Evolutionary conservation across 1,284 basidiomycete species (phyloP).

Genomic region (Trametes versicolor): DNA sequence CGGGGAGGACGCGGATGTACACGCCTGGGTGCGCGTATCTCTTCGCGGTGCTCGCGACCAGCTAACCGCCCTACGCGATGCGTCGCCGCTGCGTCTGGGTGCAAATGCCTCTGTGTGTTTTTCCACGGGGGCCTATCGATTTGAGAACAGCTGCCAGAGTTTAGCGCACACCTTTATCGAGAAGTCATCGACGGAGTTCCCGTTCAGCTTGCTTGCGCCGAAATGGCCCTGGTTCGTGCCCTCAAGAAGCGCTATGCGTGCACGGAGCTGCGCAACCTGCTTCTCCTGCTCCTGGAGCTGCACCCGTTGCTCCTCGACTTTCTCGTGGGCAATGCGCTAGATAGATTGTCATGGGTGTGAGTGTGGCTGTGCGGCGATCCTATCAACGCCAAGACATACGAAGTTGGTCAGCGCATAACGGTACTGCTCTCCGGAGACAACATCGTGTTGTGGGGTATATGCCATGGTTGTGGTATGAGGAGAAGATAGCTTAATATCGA

Average conservation of each 20-base stretch:
- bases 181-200: slow-evolving; percentile 81
- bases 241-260: slow-evolving; percentile 77
- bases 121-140: too few relatives aligned
- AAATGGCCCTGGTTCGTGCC: slow-evolving; percentile 55
- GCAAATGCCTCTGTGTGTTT: too few relatives aligned
- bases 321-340: slow-evolving; percentile 85
- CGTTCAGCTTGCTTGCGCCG: slow-evolving; percentile 51
- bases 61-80: too few relatives aligned
- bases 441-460: slow-evolving; percentile 49
- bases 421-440: slow-evolving; percentile 78
- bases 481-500: not conserved
- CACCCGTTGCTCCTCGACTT: slow-evolving; percentile 80
- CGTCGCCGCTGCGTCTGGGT: too few relatives aligned
- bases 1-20: too few relatives aligned
- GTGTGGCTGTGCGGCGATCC: not conserved
- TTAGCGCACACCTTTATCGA: slow-evolving; percentile 70
- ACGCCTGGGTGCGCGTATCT: too few relatives aligned
- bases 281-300: slow-evolving; percentile 86
- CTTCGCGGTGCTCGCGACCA: too few relatives aligned
- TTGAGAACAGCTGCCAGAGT: not conserved
- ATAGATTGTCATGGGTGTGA: slow-evolving; percentile 1
- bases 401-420: slow-evolving; percentile 84
- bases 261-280: slow-evolving; percentile 76
- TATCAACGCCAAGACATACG: slow-evolving; percentile 52
- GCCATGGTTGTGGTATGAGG: slow-evolving; percentile 7